These are phyloP conservation scores for Teunomyces barrocoloradensis DNA, from an alignment of 805 yeast genomes.

Conservation along the genomic window DNA sequence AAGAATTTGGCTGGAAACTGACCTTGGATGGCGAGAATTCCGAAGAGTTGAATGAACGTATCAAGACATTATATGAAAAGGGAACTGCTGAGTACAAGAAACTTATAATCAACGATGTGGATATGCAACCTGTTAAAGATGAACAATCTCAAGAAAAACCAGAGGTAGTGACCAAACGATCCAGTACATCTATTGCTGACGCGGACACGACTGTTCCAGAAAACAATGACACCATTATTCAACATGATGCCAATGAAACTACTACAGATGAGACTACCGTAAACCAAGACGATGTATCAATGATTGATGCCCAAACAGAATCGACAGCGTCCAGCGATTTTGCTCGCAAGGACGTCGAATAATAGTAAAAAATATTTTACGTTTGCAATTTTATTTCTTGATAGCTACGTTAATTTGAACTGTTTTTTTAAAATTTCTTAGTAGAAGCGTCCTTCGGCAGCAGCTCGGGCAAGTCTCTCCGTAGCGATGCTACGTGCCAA, in stretches of 20 bases:
- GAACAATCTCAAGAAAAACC: background rate
- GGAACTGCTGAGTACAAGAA: constrained; percentile 35
- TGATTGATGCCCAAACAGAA: constrained; percentile 14
- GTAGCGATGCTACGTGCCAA: constrained; percentile 55
- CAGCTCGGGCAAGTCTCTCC: constrained; percentile 48
- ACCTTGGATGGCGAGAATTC: constrained; percentile 40
- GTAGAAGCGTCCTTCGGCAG: constrained; percentile 38
- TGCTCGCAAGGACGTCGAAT: constrained; percentile 5
- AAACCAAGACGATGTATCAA: constrained; percentile 24
- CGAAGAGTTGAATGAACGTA: constrained; percentile 25
- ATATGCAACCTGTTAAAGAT: constrained; percentile 5
- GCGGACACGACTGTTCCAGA: constrained; percentile 50
- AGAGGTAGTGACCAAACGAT: background rate
- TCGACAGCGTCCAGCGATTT: constrained; percentile 6
- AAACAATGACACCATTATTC: constrained; percentile 46
- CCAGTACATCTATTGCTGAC: constrained; percentile 19
- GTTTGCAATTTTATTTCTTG: constrained; percentile 1
- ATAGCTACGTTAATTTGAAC: background rate
- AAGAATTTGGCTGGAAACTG: constrained; percentile 52
- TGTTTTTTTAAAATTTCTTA: background rate
- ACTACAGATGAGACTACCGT: constrained; percentile 40
- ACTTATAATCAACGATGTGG: constrained; percentile 2
- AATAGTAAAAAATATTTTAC: background rate
- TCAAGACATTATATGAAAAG: constrained; percentile 32
- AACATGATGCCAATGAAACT: constrained; percentile 49